Base-by-base conservation (phyloP, 805 yeast species). In the Jamesozyma jinghongensis region DNA sequence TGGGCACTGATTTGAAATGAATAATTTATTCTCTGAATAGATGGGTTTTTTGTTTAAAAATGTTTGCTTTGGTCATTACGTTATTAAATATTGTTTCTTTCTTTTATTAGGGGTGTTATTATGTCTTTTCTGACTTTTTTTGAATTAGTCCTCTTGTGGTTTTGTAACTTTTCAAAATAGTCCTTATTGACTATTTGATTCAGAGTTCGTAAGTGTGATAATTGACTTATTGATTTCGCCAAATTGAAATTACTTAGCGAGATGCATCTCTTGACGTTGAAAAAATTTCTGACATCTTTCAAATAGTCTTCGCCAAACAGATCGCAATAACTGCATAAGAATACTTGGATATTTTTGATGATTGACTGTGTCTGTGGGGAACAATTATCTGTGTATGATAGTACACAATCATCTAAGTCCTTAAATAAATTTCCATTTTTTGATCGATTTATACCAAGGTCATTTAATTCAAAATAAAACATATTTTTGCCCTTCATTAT, bases 291-390 rank as follows among this genome's bases (percentile, higher is more conserved):
- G 13, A 51, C 59, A 22, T 44, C 40, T 25, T 52, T 49, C 26
- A 53, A 45, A 32, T 54, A 54, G 11, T 47, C 40, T 27, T 36
- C 47, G 6, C 58, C 59, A 38, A 47, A 53, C 31, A 47, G 34
- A 28, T 48, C 38, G 8, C 49, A 40, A 36, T 54, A 54, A 31
- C 46, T 43, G n/a, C 45, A 50, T 17, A 54, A 49, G 40, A 54
- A 54, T 19, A 34, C 38, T 36, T 51, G 47, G 14, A 53, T 46
- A n/a, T 44, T 35, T 5, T 42, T 44, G 22, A 52, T 41, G 34
- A 52, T 38, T 14, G 44, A 43, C 18, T 34, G 40, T 20, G 50
- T 43, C 18, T 46, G 44, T 10, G 36, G 16, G 7, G 37, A 40
- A 26, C 37, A 34, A 14, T 14, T 16, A 3, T 22, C 31, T 8